These are phyloP conservation scores for Arabidopsis arenosa DNA, from an alignment of 345 rosid genomes.

Conservation along the genomic window DNA sequence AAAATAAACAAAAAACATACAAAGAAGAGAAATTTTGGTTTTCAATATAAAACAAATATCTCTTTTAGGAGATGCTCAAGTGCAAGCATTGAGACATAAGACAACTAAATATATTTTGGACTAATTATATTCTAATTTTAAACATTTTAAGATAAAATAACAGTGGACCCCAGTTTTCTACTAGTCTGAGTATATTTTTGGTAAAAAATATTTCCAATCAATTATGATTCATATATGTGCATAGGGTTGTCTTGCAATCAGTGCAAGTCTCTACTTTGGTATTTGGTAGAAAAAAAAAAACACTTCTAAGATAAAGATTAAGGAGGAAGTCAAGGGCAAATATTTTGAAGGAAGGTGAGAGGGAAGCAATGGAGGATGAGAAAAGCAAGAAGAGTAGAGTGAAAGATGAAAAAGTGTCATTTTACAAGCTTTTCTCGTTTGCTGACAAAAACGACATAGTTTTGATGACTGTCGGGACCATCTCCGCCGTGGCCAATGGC, in stretches of 20 bases:
- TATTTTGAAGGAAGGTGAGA: background rate
- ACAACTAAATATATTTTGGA: too few relatives aligned
- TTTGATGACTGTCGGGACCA: constrained; percentile 47
- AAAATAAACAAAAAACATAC: too few relatives aligned
- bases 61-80: too few relatives aligned
- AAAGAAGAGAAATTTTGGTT: too few relatives aligned
- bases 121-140: too few relatives aligned
- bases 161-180: too few relatives aligned
- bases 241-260: background rate
- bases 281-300: background rate
- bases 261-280: background rate
- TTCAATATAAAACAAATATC: too few relatives aligned
- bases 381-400: background rate
- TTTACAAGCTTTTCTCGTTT: constrained; percentile 46
- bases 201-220: too few relatives aligned
- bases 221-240: background rate
- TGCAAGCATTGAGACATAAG: too few relatives aligned
- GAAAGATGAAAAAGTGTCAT: constrained; percentile 45
- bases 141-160: too few relatives aligned
- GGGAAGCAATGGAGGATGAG: constrained; percentile 8
- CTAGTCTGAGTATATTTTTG: too few relatives aligned
- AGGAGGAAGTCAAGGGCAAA: background rate
- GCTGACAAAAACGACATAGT: constrained; percentile 43
- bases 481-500: constrained; percentile 46
- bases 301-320: background rate